These are phyloP conservation scores for Thraustochytrium sp. DNA, from an alignment of 352 stramenopile genomes.

Conservation along the genomic window DNA sequence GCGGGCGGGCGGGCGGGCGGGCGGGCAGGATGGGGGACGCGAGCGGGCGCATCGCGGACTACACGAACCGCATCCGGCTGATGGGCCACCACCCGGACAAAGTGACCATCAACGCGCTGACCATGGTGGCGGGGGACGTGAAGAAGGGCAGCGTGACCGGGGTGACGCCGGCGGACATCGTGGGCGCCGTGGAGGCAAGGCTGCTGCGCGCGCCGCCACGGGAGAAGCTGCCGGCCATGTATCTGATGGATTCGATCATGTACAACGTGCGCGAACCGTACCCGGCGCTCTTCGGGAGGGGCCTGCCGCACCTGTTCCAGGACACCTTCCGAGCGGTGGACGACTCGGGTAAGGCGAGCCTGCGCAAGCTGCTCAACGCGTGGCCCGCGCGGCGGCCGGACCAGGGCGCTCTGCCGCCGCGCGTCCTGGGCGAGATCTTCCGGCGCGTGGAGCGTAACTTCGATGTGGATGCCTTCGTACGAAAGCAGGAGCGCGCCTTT, in stretches of 20 bases:
- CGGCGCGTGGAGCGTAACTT: neutral
- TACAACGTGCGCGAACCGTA: constrained; percentile 75
- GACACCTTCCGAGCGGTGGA: constrained; percentile 50
- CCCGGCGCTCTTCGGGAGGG: constrained; percentile 59
- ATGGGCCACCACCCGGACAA: constrained; percentile 75
- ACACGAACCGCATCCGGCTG: neutral
- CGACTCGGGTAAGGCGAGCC: neutral
- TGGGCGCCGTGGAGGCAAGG: constrained; percentile 41
- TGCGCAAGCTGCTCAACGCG: constrained; percentile 24
- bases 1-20: no score
- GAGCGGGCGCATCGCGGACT: neutral
- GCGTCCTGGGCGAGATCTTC: constrained; percentile 1
- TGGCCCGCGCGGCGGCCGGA: neutral
- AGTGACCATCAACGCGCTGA: constrained; percentile 76
- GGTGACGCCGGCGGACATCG: neutral
- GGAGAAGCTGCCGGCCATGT: constrained; percentile 79
- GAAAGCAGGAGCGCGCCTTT: neutral
- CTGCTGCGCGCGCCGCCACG: constrained; percentile 61
- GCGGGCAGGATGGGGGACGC: neutral
- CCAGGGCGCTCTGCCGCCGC: neutral
- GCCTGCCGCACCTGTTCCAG: constrained; percentile 71
- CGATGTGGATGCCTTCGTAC: constrained; percentile 24
- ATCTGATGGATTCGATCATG: constrained; percentile 78
- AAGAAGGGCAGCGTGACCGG: constrained; percentile 62
- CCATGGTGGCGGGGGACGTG: constrained; percentile 68